Conservation (phyloP, 2,329 filamentous ascomycete genomes). For the Phaeosphaeriaceae sp. region DNA sequence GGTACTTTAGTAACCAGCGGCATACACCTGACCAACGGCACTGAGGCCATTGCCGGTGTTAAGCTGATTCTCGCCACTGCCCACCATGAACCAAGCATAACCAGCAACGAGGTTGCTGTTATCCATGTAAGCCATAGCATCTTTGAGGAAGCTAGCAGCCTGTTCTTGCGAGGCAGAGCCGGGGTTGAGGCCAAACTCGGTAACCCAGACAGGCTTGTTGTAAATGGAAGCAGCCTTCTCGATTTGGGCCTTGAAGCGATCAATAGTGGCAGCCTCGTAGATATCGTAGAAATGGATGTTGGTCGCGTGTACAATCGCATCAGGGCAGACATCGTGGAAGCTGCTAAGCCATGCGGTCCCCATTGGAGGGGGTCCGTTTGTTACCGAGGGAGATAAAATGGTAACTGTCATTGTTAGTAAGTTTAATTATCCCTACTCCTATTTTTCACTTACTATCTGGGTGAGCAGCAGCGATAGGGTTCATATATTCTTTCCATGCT, state of each 20-base stretch:
- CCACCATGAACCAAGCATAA: slow-evolving; percentile 50
- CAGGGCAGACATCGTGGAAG: slow-evolving; percentile 43
- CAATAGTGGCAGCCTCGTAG: slow-evolving; percentile 33
- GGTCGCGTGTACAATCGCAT: slow-evolving; percentile 43
- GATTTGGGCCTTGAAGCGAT: slow-evolving; percentile 50
- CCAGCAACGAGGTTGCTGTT: slow-evolving; percentile 35
- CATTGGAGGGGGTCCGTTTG: slow-evolving; percentile 30
- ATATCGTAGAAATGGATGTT: slow-evolving; percentile 51
- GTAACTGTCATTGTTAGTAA: slow-evolving; percentile 28
- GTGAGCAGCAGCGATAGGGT: slow-evolving; percentile 35
- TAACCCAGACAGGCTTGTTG: slow-evolving; percentile 46
- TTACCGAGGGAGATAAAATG: slow-evolving; percentile 45
- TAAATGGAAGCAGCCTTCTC: slow-evolving; percentile 37
- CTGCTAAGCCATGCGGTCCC: slow-evolving; percentile 42
- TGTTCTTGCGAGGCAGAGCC: slow-evolving; percentile 37
- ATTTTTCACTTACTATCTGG: no score
- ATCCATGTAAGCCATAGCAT: slow-evolving; percentile 44
- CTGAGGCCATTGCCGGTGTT: slow-evolving; percentile 31
- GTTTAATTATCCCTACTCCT: no score
- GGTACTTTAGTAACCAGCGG: not conserved
- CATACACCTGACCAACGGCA: slow-evolving; percentile 34
- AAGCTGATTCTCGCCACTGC: slow-evolving; percentile 38
- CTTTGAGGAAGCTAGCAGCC: slow-evolving; percentile 43
- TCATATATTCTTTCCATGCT: slow-evolving; percentile 41
- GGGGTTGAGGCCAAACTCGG: slow-evolving; percentile 46